A percentile compares a stretch with the other conserved stretches of the same genome.
phyloP scores from a whole-genome alignment of 345 rosid genomes.

The Moringa oleifera region DNA sequence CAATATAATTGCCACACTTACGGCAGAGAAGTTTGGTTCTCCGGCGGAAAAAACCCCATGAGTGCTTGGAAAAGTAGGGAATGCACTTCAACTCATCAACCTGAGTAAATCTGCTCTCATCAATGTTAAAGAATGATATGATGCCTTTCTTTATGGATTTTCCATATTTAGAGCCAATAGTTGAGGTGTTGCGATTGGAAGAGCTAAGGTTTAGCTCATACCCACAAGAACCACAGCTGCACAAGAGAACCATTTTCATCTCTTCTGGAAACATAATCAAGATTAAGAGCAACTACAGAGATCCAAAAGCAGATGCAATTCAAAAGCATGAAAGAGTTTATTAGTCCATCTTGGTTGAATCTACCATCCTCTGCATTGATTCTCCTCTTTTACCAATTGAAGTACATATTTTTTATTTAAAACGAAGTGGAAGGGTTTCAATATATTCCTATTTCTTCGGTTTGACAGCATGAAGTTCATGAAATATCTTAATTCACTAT shows the following conservation, averaged over 20 bases:
- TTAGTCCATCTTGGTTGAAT: too few relatives aligned
- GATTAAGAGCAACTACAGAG: neutral
- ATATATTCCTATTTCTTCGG: too few relatives aligned
- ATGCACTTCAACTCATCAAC: slow-evolving; percentile 82
- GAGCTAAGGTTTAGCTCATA: slow-evolving; percentile 86
- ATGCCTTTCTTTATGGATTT: slow-evolving; percentile 91
- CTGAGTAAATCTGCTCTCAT: slow-evolving; percentile 80
- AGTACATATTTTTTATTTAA: too few relatives aligned
- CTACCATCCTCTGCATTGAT: too few relatives aligned
- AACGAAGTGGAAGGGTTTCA: too few relatives aligned
- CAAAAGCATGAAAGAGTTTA: too few relatives aligned
- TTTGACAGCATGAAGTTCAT: too few relatives aligned
- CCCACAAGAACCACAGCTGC: slow-evolving; percentile 95
- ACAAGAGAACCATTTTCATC: slow-evolving; percentile 7
- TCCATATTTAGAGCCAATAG: slow-evolving; percentile 81
- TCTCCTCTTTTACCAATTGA: too few relatives aligned
- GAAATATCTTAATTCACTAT: too few relatives aligned
- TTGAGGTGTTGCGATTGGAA: slow-evolving; percentile 75
- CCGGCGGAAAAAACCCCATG: slow-evolving; percentile 59
- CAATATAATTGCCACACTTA: slow-evolving; percentile 74
- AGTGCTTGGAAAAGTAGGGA: slow-evolving; percentile 58
- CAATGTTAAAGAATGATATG: slow-evolving; percentile 73
- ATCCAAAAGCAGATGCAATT: neutral
- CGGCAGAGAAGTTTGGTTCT: slow-evolving; percentile 92
- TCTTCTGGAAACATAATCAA: slow-evolving; percentile 1